Conservation (phyloP, 108 stramenopile species). For the Nitzschia sp. region DNA sequence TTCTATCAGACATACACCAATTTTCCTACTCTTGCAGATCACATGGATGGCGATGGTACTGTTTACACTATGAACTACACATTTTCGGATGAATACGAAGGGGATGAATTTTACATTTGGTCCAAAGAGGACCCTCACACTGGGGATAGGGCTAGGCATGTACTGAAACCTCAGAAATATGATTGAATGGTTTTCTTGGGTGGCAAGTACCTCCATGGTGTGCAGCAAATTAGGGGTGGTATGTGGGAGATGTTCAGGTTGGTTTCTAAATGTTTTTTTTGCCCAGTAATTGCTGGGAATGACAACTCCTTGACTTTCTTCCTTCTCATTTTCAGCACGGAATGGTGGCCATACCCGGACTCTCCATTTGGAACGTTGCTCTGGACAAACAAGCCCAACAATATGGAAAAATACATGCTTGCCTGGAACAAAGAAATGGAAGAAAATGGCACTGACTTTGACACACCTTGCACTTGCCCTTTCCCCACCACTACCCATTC, state of each 20-base stretch:
- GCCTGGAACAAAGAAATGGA: slow-evolving; percentile 30
- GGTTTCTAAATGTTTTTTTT: too few relatives aligned
- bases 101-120: slow-evolving; percentile 35
- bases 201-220: slow-evolving; percentile 37
- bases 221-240: slow-evolving; percentile 35
- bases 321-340: slow-evolving; percentile 43
- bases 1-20: slow-evolving; percentile 39
- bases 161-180: slow-evolving; percentile 31
- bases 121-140: slow-evolving; percentile 11
- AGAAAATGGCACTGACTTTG: not conserved
- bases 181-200: slow-evolving; percentile 42
- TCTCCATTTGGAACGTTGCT: slow-evolving; percentile 40
- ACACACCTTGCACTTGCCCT: slow-evolving; percentile 9
- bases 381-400: slow-evolving; percentile 20
- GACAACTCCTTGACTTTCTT: too few relatives aligned
- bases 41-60: slow-evolving; percentile 36
- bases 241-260: slow-evolving; percentile 45
- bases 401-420: slow-evolving; percentile 32
- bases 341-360: slow-evolving; percentile 43
- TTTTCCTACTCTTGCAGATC: slow-evolving; percentile 31
- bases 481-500: slow-evolving; percentile 22
- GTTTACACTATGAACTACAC: slow-evolving; percentile 44
- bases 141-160: slow-evolving; percentile 10
- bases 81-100: slow-evolving; percentile 34
- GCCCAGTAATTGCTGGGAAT: too few relatives aligned